Evolutionary conservation across 2,329 filamentous ascomycete species (phyloP).

Genomic region (Rutstroemia sp.): DNA sequence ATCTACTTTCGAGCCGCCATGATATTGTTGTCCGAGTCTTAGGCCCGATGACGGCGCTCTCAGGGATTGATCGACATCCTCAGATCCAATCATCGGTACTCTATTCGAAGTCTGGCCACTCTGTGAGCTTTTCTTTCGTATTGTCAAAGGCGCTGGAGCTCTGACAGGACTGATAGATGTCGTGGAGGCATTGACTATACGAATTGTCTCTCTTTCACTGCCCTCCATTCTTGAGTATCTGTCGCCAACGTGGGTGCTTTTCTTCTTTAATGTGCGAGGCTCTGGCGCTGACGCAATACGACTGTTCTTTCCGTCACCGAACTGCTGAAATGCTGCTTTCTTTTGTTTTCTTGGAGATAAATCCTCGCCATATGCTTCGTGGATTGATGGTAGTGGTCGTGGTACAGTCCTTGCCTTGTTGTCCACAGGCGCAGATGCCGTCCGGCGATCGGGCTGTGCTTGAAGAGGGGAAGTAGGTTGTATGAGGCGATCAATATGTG

Average conservation of each 20-base stretch:
- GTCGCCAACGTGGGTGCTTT: constrained; percentile 9
- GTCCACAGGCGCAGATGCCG: constrained; percentile 38
- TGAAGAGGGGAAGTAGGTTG: constrained; percentile 29
- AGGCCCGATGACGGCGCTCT: constrained; percentile 7
- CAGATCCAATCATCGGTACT: not conserved
- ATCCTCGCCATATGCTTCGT: constrained; percentile 21
- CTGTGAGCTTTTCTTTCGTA: constrained; percentile 27
- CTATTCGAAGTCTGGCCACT: constrained; percentile 5
- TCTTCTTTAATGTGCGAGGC: constrained; percentile 11
- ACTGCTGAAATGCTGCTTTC: constrained; percentile 11
- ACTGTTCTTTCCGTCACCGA: constrained; percentile 13
- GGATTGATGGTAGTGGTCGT: constrained; percentile 24
- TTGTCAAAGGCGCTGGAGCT: constrained; percentile 27
- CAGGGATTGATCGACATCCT: not conserved
- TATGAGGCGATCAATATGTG: constrained; percentile 51
- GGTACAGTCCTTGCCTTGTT: constrained; percentile 6
- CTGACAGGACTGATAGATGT: constrained; percentile 24
- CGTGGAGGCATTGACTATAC: constrained; percentile 22
- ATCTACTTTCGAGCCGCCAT: constrained; percentile 6
- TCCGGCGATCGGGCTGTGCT: constrained; percentile 30
- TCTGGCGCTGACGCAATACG: constrained; percentile 29
- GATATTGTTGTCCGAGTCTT: constrained; percentile 22
- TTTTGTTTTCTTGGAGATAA: constrained; percentile 13
- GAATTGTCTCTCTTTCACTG: constrained; percentile 20
- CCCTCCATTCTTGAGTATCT: not conserved